These are phyloP conservation scores for Fraxinus velutina DNA, from an alignment of 305 asterid species.

Conservation along the genomic window DNA sequence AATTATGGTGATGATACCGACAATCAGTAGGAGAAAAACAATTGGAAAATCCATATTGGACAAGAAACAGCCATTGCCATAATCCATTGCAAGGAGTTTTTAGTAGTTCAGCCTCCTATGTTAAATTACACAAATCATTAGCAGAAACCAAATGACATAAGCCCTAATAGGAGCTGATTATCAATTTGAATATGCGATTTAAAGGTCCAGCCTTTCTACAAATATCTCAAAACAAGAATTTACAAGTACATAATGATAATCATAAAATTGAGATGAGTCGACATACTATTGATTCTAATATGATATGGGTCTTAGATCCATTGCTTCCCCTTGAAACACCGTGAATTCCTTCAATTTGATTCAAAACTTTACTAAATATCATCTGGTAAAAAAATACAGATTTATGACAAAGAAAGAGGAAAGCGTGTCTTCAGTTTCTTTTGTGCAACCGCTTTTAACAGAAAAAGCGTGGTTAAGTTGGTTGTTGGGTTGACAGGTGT, in stretches of 20 bases:
- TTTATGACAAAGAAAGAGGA: background rate
- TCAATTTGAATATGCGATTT: background rate
- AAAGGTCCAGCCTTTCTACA: background rate
- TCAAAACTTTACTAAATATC: background rate
- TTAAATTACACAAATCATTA: background rate
- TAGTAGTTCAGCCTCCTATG: constrained; percentile 13
- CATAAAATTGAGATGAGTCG: background rate
- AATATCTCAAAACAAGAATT: background rate
- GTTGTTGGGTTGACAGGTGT: background rate
- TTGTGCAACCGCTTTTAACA: background rate
- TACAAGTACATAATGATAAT: background rate
- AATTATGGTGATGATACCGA: constrained; percentile 42
- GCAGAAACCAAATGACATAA: background rate
- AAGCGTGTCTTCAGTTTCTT: background rate
- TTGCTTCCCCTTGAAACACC: background rate
- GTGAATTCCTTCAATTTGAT: background rate
- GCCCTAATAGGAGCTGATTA: background rate
- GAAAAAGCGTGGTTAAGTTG: background rate
- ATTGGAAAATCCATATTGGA: constrained; percentile 24
- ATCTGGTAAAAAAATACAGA: background rate
- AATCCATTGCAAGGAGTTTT: constrained; percentile 31
- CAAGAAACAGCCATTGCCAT: constrained; percentile 16
- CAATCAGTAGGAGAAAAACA: constrained; percentile 20
- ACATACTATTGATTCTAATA: background rate
- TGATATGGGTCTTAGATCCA: background rate